These are phyloP conservation scores for Collybiopsis confluens DNA, from an alignment of 768 basidiomycete genomes.

Conservation along the genomic window DNA sequence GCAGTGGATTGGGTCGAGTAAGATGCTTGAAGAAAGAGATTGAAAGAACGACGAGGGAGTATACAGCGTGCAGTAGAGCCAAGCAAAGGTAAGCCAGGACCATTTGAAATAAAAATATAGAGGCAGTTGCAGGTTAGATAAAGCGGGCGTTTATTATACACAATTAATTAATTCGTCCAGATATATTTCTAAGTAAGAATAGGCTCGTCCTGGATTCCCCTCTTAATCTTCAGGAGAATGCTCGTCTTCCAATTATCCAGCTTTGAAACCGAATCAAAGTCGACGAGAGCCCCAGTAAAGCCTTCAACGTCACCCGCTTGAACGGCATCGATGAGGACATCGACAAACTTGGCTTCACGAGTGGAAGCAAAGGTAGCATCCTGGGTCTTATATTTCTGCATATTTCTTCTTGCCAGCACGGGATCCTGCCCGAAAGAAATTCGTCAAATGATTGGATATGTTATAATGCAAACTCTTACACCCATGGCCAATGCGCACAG, in stretches of 20 bases:
- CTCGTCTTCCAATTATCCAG: slow-evolving; percentile 96
- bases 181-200: slow-evolving; percentile 29
- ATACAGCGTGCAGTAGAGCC: slow-evolving; percentile 53
- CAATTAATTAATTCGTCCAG: too few relatives aligned
- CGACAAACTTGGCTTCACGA: slow-evolving; percentile 87
- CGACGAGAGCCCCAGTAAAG: slow-evolving; percentile 82
- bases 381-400: slow-evolving; percentile 71
- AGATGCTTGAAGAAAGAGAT: slow-evolving; percentile 36
- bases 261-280: slow-evolving; percentile 89
- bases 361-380: slow-evolving; percentile 86
- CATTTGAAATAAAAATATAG: slow-evolving; percentile 1
- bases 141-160: too few relatives aligned
- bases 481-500: slow-evolving; percentile 86
- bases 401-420: slow-evolving; percentile 76
- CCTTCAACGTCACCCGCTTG: slow-evolving; percentile 64
- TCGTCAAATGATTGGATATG: too few relatives aligned
- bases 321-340: slow-evolving; percentile 72
- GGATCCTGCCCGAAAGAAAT: slow-evolving; percentile 56
- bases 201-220: slow-evolving; percentile 52
- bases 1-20: slow-evolving; percentile 35
- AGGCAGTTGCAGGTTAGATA: neutral
- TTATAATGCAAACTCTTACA: slow-evolving; percentile 42
- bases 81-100: slow-evolving; percentile 46
- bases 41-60: slow-evolving; percentile 40
- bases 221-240: slow-evolving; percentile 89